Evolutionary conservation across 495 filamentous ascomycete genomes (phyloP).

Genomic region (Clavariopsis aquatica): DNA sequence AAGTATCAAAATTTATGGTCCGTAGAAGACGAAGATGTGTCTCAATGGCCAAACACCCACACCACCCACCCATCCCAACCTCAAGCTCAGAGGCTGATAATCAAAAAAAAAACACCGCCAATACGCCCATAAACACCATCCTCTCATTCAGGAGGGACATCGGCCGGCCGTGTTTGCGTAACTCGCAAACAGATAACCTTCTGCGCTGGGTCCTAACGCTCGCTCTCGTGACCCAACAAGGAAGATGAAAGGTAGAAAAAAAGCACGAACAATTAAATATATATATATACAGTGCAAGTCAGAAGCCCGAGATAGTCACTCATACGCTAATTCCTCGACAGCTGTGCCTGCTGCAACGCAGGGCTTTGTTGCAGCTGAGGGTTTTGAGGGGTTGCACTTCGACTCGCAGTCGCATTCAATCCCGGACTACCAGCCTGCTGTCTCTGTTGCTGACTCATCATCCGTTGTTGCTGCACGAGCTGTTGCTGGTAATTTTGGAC

Average conservation of each 20-base stretch:
- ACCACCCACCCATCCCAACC: neutral
- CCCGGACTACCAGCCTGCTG: slow-evolving; percentile 25
- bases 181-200: neutral
- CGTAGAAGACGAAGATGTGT: neutral
- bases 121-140: neutral
- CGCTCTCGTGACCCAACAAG: neutral
- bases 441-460: slow-evolving; percentile 28
- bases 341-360: slow-evolving; percentile 21
- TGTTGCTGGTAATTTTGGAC: slow-evolving; percentile 33
- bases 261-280: slow-evolving; percentile 1
- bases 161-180: neutral
- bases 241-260: neutral
- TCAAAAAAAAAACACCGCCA: no score
- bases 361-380: slow-evolving; percentile 31
- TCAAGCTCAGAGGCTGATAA: neutral
- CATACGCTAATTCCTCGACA: slow-evolving; percentile 15
- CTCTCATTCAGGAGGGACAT: neutral
- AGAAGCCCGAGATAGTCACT: neutral
- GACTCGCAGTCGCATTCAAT: slow-evolving; percentile 19
- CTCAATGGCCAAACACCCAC: no score
- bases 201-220: neutral
- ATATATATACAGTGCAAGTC: slow-evolving; percentile 6
- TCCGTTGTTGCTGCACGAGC: slow-evolving; percentile 30
- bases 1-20: neutral
- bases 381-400: slow-evolving; percentile 34